Evolutionary conservation across 345 rosid genomes (phyloP).

Genomic region (Citrus sinensis): DNA sequence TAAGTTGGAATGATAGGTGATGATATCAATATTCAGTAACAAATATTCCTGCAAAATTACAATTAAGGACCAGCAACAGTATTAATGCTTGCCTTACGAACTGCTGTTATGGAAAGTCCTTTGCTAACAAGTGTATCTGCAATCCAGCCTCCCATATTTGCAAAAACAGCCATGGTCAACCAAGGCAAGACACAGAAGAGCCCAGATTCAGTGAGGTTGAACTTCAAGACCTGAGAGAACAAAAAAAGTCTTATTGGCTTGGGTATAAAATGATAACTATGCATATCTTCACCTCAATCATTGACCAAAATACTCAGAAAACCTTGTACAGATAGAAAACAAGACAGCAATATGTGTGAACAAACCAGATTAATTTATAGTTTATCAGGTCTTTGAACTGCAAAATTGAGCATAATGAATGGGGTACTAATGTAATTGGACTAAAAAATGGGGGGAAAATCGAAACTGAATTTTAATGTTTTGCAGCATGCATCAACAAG

Average conservation of each 20-base stretch:
- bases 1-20: neutral
- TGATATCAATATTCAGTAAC: neutral
- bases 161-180: constrained; percentile 94
- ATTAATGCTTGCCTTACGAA: constrained; percentile 75
- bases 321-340: neutral
- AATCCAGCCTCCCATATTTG: constrained; percentile 97
- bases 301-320: neutral
- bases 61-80: neutral
- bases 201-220: constrained; percentile 96
- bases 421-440: neutral
- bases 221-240: constrained; percentile 79
- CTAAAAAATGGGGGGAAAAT: neutral
- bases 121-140: constrained; percentile 94
- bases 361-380: neutral
- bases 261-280: neutral
- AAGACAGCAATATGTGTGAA: neutral
- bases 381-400: neutral
- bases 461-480: neutral
- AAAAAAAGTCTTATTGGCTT: constrained; percentile 6
- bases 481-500: neutral
- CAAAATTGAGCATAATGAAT: neutral
- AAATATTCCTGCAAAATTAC: neutral
- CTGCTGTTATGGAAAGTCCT: constrained; percentile 87
- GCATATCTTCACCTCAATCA: neutral
- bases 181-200: constrained; percentile 93